Base-by-base conservation (phyloP, 805 yeast species). In the Wickerhamomyces tratensis region DNA sequence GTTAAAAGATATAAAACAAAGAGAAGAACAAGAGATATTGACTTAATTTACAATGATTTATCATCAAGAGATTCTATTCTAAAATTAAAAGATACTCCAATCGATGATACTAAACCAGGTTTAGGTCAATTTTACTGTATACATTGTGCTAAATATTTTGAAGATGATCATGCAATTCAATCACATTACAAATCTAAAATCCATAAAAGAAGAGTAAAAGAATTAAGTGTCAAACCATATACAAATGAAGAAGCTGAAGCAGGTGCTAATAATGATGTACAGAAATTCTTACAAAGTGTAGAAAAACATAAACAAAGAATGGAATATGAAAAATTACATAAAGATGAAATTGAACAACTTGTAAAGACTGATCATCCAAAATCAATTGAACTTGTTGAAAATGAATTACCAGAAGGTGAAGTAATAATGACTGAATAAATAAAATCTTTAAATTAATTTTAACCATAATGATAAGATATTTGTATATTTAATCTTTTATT, bases 81-180 rank as follows among this genome's bases (percentile, higher is more conserved):
- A 43, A 67, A 71, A 36, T 69, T 88, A 44, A 74, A 85, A 58
- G 80, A 84, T 58, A 98, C 91, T 63, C 84, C 86, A 6, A 62
- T 85, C 43, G 96, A 91, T 62, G 98, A 91, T 64, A 77, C 79
- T 37, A 82, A 82, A 57, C 89, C 97, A 1, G 99, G 99, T 2
- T 66, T 93, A 50, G 99, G 96, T 13, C 98, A 93, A 63, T 82
- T 77, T 63, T 93, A 86, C 62, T 93, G 98, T 63, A 72, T 93
- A 42, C 95, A 88, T 49, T 93, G 99, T 70, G 94, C 95, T 39
- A 85, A 82, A 59, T 87, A 93, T 63, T 87, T 79, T 56, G 96
- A 89, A 59, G 79, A 81, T 44, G 87, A 83, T 38, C 60, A 64
- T 31, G 83, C 95, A 7, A 69, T 86, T 43, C 77, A 76, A 46